Evolutionary conservation across 164 flowering plant species (phyloP).

Genomic region (Protea cynaroides): DNA sequence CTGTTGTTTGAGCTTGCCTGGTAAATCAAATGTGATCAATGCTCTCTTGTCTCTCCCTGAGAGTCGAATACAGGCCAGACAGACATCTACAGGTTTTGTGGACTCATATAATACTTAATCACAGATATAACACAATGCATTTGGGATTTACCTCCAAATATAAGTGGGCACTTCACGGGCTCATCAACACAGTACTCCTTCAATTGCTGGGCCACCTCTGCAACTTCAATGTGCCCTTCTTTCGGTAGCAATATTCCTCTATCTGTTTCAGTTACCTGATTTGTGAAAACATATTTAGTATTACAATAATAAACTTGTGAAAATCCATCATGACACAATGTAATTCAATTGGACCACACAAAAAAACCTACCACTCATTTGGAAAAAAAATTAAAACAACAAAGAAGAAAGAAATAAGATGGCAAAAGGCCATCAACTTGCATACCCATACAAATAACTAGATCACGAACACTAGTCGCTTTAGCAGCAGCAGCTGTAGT

Average conservation of each 20-base stretch:
- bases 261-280: conserved; percentile 63
- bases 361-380: neutral
- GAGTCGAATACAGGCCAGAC: too few species aligned
- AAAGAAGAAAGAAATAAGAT: too few species aligned
- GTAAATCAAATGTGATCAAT: too few species aligned
- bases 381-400: too few species aligned
- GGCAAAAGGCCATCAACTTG: too few species aligned
- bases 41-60: too few species aligned
- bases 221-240: conserved; percentile 66
- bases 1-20: too few species aligned
- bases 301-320: too few species aligned
- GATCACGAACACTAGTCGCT: too few species aligned
- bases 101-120: neutral
- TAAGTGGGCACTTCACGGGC: conserved; percentile 88
- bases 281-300: conserved; percentile 1
- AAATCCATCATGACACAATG: neutral
- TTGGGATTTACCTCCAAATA: conserved; percentile 76
- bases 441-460: too few species aligned
- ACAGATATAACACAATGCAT: neutral
- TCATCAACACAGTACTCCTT: conserved; percentile 61
- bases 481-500: neutral
- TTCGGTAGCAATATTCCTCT: conserved; percentile 61
- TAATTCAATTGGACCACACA: neutral
- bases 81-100: too few species aligned
- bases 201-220: conserved; percentile 54